Percentiles rank a stretch among this genome's conserved stretches.
phyloP scores from a whole-genome alignment of 257 asterid species.

The Buddleja alternifolia region DNA sequence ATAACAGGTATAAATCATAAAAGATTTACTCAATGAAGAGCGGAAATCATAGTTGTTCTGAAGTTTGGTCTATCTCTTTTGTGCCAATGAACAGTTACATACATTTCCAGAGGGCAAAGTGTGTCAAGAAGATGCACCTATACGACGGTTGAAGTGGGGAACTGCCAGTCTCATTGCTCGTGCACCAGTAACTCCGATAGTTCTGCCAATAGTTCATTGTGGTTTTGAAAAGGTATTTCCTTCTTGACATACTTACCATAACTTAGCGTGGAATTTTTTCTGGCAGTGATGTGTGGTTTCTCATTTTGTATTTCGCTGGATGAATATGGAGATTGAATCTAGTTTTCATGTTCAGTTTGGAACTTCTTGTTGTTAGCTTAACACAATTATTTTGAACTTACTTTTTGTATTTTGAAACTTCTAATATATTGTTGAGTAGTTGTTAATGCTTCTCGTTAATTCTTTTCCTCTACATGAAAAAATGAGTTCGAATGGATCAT shows the following conservation, averaged over 20 bases:
- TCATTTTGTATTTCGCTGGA: not conserved
- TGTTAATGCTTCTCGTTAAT: no score
- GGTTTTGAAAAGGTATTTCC: conserved; percentile 81
- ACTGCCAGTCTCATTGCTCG: conserved; percentile 98
- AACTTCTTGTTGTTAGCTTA: not conserved
- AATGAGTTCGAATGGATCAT: conserved; percentile 14
- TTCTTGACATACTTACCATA: conserved; percentile 7
- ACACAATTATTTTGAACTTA: not conserved
- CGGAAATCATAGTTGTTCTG: conserved; percentile 10
- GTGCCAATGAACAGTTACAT: conserved; percentile 73
- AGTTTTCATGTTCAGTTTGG: not conserved
- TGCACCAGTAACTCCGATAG: conserved; percentile 90
- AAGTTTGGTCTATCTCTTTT: conserved; percentile 18
- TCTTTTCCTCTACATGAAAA: conserved; percentile 9
- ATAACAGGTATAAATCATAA: conserved; percentile 2
- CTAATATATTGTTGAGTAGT: no score
- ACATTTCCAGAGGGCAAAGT: conserved; percentile 99
- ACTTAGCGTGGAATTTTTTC: conserved; percentile 7
- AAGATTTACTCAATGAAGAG: conserved; percentile 1
- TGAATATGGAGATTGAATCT: conserved; percentile 8
- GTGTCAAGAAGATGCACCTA: conserved; percentile 87
- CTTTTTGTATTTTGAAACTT: not conserved
- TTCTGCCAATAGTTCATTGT: conserved; percentile 87
- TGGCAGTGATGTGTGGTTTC: not conserved
- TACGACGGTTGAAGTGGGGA: conserved; percentile 96